These are phyloP conservation scores for Phytophthora megakarya DNA, from an alignment of 352 stramenopile genomes.

Conservation along the genomic window DNA sequence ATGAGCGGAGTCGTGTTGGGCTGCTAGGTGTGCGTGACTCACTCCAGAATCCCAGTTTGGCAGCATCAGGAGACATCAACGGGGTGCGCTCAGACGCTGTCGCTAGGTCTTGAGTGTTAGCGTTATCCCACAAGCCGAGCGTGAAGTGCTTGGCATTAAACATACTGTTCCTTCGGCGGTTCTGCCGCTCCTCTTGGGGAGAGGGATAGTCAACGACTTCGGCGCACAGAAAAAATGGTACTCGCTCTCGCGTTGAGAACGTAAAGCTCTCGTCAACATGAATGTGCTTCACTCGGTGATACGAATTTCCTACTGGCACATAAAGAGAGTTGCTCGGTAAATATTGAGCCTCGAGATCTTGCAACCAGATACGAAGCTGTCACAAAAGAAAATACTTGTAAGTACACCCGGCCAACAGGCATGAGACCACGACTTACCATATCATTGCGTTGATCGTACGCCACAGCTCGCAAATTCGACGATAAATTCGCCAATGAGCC, in stretches of 20 bases:
- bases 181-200: slow-evolving; percentile 34
- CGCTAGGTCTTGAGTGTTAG: slow-evolving; percentile 41
- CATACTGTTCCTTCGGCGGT: slow-evolving; percentile 51
- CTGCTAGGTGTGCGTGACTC: slow-evolving; percentile 64
- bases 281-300: slow-evolving; percentile 77
- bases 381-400: slow-evolving; percentile 1
- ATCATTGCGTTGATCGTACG: slow-evolving; percentile 59
- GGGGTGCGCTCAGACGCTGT: slow-evolving; percentile 42
- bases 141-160: slow-evolving; percentile 67
- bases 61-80: slow-evolving; percentile 60
- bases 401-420: neutral
- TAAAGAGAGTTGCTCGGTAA: slow-evolving; percentile 83
- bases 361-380: slow-evolving; percentile 71
- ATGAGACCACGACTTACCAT: slow-evolving; percentile 49
- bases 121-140: slow-evolving; percentile 66
- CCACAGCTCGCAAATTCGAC: slow-evolving; percentile 70
- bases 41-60: slow-evolving; percentile 83
- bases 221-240: slow-evolving; percentile 77
- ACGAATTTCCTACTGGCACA: slow-evolving; percentile 75
- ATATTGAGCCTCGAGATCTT: slow-evolving; percentile 68
- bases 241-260: slow-evolving; percentile 82
- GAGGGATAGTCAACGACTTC: slow-evolving; percentile 79
- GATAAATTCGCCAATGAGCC: slow-evolving; percentile 72
- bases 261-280: slow-evolving; percentile 84
- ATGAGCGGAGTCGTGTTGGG: slow-evolving; percentile 61